phyloP scores from a whole-genome alignment of 2,329 filamentous ascomycete species.

The Orbilia quercus region DNA sequence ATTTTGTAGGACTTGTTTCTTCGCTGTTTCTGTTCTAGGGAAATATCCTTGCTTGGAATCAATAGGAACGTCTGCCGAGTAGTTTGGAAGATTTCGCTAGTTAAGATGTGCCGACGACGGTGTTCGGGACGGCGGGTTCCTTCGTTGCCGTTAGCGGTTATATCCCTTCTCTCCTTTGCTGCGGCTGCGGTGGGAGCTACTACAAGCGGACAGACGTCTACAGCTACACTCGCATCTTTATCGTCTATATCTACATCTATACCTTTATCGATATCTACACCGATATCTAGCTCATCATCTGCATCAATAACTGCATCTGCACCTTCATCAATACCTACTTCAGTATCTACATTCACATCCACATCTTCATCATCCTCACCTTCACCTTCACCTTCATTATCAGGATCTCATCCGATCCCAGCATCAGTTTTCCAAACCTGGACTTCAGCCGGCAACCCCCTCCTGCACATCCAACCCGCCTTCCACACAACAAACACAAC shows the following conservation, averaged over 20 bases:
- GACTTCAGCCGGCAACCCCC: conserved; percentile 41
- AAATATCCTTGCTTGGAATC: background rate
- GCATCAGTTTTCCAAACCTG: conserved; percentile 41
- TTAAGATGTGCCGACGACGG: conserved; percentile 3
- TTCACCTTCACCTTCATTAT: conserved; percentile 25
- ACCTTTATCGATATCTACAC: too few species aligned
- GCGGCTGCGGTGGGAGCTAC: background rate
- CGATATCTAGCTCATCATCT: too few species aligned
- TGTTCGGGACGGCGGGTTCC: background rate
- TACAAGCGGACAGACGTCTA: too few species aligned
- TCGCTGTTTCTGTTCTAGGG: background rate
- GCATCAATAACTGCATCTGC: too few species aligned
- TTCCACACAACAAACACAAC: conserved; percentile 35
- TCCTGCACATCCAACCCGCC: conserved; percentile 47
- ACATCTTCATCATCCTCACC: background rate
- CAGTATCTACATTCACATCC: too few species aligned
- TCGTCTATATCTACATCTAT: conserved; percentile 6
- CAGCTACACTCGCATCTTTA: too few species aligned
- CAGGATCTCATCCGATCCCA: conserved; percentile 26
- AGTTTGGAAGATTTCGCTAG: background rate
- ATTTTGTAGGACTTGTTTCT: background rate
- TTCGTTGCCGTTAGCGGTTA: background rate
- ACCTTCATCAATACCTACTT: too few species aligned
- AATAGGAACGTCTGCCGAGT: too few species aligned
- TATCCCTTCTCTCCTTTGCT: background rate